Conservation (phyloP, 176 grass and related monocot species). For the Microstegium vimineum region DNA sequence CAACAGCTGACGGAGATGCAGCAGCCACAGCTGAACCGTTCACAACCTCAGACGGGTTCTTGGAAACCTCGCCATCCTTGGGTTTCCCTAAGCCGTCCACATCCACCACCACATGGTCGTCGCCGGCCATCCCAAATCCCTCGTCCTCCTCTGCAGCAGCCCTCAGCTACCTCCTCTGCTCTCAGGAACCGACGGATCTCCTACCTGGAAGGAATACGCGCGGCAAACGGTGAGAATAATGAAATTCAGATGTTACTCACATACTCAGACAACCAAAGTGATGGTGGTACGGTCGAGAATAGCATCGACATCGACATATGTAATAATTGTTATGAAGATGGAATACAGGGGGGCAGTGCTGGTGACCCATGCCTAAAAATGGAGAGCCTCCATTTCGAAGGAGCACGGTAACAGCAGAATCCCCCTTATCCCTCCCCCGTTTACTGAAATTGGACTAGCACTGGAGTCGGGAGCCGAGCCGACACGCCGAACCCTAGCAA, state of each 20-base stretch:
- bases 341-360: background rate
- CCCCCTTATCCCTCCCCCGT: background rate
- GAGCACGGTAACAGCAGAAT: background rate
- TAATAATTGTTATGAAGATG: too few species aligned
- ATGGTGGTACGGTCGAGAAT: background rate
- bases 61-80: constrained; percentile 1
- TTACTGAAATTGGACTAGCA: background rate
- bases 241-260: background rate
- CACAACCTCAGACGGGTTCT: background rate
- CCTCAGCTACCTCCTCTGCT: background rate
- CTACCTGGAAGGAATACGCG: constrained; percentile 17
- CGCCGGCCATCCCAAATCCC: constrained; percentile 60
- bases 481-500: background rate
- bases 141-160: background rate
- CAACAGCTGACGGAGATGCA: background rate
- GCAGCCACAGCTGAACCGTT: background rate
- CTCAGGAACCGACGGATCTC: too few species aligned
- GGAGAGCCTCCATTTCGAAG: background rate
- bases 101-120: constrained; percentile 82
- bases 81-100: constrained; percentile 45
- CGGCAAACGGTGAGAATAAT: background rate
- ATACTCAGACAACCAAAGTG: background rate
- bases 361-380: constrained; percentile 21
- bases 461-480: background rate
- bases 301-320: background rate